Evolutionary conservation across 345 rosid species (phyloP).

Genomic region (Brassica cretica): DNA sequence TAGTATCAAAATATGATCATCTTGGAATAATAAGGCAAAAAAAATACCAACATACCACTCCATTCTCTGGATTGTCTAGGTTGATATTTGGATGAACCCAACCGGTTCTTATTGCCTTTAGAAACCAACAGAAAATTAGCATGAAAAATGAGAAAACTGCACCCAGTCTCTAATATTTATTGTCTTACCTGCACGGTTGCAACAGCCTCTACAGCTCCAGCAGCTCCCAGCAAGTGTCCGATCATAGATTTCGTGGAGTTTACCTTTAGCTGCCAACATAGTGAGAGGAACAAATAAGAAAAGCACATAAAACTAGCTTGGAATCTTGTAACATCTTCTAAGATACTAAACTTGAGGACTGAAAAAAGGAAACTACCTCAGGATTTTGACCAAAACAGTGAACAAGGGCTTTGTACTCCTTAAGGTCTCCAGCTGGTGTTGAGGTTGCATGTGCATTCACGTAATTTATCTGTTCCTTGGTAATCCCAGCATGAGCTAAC

Average conservation of each 20-base stretch:
- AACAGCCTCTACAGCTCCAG: conserved; percentile 94
- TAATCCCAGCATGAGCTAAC: conserved; percentile 66
- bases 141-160: background rate
- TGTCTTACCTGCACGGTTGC: conserved; percentile 75
- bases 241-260: conserved; percentile 96
- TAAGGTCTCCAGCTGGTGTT: conserved; percentile 82
- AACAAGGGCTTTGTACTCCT: conserved; percentile 77
- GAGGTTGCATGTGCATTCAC: conserved; percentile 97
- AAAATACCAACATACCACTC: conserved; percentile 55
- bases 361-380: conserved; percentile 47
- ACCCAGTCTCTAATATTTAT: background rate
- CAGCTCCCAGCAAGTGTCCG: conserved; percentile 91
- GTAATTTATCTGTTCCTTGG: conserved; percentile 73
- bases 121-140: conserved; percentile 21
- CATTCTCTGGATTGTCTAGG: conserved; percentile 77
- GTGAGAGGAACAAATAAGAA: conserved; percentile 23
- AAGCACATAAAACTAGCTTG: background rate
- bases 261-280: conserved; percentile 58
- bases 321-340: conserved; percentile 3
- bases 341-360: background rate
- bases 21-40: conserved; percentile 5
- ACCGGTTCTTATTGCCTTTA: conserved; percentile 87
- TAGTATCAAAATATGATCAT: conserved; percentile 1
- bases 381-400: conserved; percentile 80
- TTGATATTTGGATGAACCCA: conserved; percentile 98